These are phyloP conservation scores for Phytophthora podocarpi DNA, from an alignment of 352 stramenopile species.

Conservation along the genomic window DNA sequence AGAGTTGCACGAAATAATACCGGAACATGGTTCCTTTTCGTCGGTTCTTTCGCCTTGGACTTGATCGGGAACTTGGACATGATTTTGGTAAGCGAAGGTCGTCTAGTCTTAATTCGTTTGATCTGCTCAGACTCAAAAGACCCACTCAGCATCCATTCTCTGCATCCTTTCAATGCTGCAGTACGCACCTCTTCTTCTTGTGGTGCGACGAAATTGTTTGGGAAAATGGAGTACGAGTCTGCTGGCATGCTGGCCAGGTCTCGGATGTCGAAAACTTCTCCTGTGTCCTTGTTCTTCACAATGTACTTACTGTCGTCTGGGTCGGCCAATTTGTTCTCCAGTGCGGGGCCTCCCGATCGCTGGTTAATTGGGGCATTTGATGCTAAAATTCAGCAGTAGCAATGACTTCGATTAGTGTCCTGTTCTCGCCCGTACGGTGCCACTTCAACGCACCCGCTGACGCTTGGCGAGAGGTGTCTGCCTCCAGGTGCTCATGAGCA, in stretches of 20 bases:
- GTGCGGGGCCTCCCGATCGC: neutral
- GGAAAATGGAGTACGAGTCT: conserved; percentile 80
- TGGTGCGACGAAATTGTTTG: conserved; percentile 60
- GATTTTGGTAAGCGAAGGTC: conserved; percentile 68
- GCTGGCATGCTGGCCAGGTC: conserved; percentile 59
- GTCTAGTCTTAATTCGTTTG: conserved; percentile 56
- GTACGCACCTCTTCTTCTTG: conserved; percentile 44
- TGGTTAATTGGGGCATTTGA: conserved; percentile 15
- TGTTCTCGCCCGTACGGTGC: neutral
- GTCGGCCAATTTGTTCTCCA: conserved; percentile 23
- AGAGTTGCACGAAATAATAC: conserved; percentile 18
- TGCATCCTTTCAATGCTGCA: neutral
- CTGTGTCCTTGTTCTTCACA: conserved; percentile 85
- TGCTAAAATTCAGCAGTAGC: conserved; percentile 12
- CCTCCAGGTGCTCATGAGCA: conserved; percentile 58
- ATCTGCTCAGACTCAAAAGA: conserved; percentile 23
- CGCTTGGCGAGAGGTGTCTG: conserved; percentile 33
- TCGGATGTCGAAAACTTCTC: conserved; percentile 81
- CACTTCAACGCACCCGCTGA: conserved; percentile 16
- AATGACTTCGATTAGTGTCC: too few species aligned
- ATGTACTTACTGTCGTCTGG: conserved; percentile 68
- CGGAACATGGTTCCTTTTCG: conserved; percentile 67
- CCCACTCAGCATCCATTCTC: neutral
- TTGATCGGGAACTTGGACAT: conserved; percentile 79
- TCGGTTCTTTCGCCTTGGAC: conserved; percentile 56